Conservation (phyloP, 495 filamentous ascomycete genomes). For the Talaromyces wortmannii region DNA sequence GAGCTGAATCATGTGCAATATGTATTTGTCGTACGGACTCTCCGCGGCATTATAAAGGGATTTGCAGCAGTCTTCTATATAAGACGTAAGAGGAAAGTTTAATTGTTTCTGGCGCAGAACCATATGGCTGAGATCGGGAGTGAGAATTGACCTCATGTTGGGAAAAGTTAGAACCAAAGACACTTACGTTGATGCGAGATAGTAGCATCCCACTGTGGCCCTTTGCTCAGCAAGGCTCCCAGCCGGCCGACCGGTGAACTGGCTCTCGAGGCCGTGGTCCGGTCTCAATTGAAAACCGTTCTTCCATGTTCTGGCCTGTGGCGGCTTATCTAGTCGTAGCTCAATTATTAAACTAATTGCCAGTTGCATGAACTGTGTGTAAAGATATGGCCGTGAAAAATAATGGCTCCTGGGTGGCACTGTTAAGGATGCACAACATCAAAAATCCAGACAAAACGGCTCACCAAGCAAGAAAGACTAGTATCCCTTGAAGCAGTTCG, state of each 20-base stretch:
- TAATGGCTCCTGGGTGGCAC: conserved; percentile 14
- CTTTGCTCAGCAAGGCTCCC: conserved; percentile 17
- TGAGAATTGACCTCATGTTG: background rate
- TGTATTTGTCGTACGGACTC: conserved; percentile 11
- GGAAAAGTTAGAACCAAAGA: background rate
- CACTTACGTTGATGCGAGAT: conserved; percentile 16
- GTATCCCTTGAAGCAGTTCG: conserved; percentile 40
- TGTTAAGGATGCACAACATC: background rate
- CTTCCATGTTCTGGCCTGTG: conserved; percentile 16
- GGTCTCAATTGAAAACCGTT: conserved; percentile 9
- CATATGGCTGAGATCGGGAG: conserved; percentile 3
- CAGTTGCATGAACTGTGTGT: conserved; percentile 33
- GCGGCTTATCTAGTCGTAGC: conserved; percentile 31
- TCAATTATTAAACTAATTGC: conserved; percentile 38
- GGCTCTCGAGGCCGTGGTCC: background rate
- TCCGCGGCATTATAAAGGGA: conserved; percentile 10
- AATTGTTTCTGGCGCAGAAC: conserved; percentile 16
- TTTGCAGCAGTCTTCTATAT: conserved; percentile 14
- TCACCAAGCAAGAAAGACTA: conserved; percentile 39
- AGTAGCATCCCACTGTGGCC: conserved; percentile 15
- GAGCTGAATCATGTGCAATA: conserved; percentile 13
- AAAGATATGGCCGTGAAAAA: conserved; percentile 27
- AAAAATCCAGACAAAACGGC: background rate
- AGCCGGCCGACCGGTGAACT: conserved; percentile 7
- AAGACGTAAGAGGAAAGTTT: conserved; percentile 9